Evolutionary conservation across 768 basidiomycete genomes (phyloP), one percentile per base, ranked within the genome.

Genomic region (Boletus reticuloceps): DNA sequence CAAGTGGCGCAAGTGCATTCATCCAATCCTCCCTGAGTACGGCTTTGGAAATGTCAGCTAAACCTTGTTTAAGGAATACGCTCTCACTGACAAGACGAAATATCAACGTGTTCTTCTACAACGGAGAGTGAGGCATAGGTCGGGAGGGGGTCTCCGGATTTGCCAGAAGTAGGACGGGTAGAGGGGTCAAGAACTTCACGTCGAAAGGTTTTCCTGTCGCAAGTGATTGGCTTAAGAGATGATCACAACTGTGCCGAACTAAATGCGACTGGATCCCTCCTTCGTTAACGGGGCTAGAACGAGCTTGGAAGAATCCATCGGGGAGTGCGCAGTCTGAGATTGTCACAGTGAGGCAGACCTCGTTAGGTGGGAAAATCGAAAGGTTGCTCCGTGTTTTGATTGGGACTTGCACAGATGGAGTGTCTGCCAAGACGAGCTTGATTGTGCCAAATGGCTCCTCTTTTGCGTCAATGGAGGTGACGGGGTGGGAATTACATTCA

Each of bases 151-250:
- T 32, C 32, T 20, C 34, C 39, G 1, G 38, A 25, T 29, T 22
- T 19, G 9, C 43, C 55, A 20, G 51, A 48, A n/a, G 46, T 7
- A 49, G 44, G 19, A 7, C 46, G 50, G 4, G 45, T 29, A 54
- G 54, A 41, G 31, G 2, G 34, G 65, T 20, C 51, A 67, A 17
- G 53, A 65, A 65, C 13, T 51, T 61, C n/a, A 64, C 54, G 22
- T 64, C 65, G n/a, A 51, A 56, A 14, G 56, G 46, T 37, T 47
- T 61, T 44, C 64, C 64, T 7, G 62, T 64, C 12, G 34, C 14
- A 17, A 67, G 59, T 34, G 53, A 64, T 43, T 11, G 53, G 39
- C 31, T 41, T 13, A 67, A n/a, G 14, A 57, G 27, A 41, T 16
- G 27, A 12, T 59, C 56, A 31, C 42, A 31, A 6, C 46, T 50